Evolutionary conservation across 2,329 filamentous ascomycete species (phyloP).

Genomic region (Hypoxylon sp.): DNA sequence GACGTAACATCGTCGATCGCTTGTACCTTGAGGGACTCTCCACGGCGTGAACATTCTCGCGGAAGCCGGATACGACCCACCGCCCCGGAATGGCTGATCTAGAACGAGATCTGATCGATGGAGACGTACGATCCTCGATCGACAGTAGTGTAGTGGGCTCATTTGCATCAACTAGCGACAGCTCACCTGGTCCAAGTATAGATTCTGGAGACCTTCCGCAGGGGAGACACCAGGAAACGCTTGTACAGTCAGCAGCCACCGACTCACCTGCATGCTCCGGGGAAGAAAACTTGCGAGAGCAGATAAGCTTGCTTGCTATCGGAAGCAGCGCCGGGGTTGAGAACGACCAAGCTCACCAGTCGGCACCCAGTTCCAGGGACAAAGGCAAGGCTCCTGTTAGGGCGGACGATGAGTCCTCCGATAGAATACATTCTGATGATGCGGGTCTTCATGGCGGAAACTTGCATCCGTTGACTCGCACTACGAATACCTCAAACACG

Average conservation of each 20-base stretch:
- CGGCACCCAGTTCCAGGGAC: conserved; percentile 6
- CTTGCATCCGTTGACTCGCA: background rate
- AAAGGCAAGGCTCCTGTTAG: conserved; percentile 35
- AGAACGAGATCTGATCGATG: conserved; percentile 26
- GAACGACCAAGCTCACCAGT: conserved; percentile 2
- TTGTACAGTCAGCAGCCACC: background rate
- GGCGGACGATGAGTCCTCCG: background rate
- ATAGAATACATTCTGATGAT: conserved; percentile 5
- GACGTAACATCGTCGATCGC: conserved; percentile 35
- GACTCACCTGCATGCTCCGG: background rate
- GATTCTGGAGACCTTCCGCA: background rate
- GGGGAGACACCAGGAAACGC: conserved; percentile 5
- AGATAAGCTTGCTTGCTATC: conserved; percentile 10
- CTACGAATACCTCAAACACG: conserved; percentile 5
- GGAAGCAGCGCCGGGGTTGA: conserved; percentile 11
- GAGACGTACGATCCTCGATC: conserved; percentile 12
- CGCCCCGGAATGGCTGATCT: conserved; percentile 28
- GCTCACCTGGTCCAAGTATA: background rate
- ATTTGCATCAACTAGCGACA: conserved; percentile 5
- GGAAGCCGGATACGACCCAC: conserved; percentile 19
- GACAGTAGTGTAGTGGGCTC: background rate
- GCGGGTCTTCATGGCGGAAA: conserved; percentile 6
- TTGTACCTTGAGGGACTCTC: conserved; percentile 13
- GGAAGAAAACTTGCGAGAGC: conserved; percentile 1
- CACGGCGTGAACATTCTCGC: conserved; percentile 12